Evolutionary conservation across 2,329 filamentous ascomycete species (phyloP).

Genomic region (Moelleriella libera): DNA sequence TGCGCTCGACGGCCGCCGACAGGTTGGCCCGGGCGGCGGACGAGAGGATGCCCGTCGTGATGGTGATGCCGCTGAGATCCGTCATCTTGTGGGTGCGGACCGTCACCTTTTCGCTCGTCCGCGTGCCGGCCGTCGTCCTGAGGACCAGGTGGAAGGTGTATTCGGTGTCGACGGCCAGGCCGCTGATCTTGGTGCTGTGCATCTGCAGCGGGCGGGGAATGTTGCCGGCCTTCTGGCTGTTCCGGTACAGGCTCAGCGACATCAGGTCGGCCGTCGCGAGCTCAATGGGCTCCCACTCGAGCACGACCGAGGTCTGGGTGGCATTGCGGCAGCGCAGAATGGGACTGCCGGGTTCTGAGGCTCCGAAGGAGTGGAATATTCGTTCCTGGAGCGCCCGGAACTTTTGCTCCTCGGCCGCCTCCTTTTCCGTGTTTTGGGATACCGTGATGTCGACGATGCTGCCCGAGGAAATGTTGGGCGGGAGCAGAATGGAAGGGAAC

Average conservation of each 20-base stretch:
- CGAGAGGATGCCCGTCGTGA: conserved; percentile 80
- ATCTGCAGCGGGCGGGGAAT: conserved; percentile 81
- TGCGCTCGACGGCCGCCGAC: conserved; percentile 62
- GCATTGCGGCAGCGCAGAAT: conserved; percentile 86
- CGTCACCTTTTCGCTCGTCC: conserved; percentile 65
- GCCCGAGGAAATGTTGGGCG: conserved; percentile 86
- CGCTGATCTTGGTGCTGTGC: conserved; percentile 92
- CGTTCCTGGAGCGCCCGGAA: conserved; percentile 80
- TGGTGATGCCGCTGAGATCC: conserved; percentile 85
- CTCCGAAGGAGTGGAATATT: conserved; percentile 78
- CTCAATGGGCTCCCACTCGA: conserved; percentile 94
- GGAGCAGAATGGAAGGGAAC: conserved; percentile 93
- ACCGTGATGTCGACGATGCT: conserved; percentile 98
- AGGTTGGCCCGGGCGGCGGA: conserved; percentile 59
- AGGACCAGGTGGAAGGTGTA: conserved; percentile 91
- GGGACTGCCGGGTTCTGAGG: conserved; percentile 61
- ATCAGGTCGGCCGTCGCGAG: conserved; percentile 85
- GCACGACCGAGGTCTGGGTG: conserved; percentile 93
- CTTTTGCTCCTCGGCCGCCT: conserved; percentile 56
- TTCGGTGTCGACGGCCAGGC: conserved; percentile 89
- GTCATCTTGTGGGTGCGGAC: conserved; percentile 98
- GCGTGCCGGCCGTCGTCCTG: conserved; percentile 80
- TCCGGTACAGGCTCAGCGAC: conserved; percentile 82
- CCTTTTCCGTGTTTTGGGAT: conserved; percentile 68
- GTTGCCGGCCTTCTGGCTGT: conserved; percentile 90